Conservation (phyloP, 345 rosid species). For the Salix exigua region DNA sequence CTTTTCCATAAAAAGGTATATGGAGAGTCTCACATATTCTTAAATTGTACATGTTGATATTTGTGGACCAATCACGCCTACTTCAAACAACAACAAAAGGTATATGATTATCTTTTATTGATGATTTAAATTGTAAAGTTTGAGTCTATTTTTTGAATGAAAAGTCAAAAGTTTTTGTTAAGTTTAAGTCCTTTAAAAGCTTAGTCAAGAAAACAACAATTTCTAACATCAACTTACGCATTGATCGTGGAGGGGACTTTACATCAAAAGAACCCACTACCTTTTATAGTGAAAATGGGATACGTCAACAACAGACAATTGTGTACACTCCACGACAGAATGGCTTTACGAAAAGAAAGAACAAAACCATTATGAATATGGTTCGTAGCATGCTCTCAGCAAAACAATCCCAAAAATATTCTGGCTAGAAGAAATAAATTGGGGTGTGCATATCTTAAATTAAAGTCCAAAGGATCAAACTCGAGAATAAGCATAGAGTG, state of each 20-base stretch:
- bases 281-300: background rate
- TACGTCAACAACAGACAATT: background rate
- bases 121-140: background rate
- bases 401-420: background rate
- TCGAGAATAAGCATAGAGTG: background rate
- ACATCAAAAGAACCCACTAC: background rate
- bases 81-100: background rate
- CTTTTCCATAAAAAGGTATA: background rate
- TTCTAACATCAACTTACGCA: background rate
- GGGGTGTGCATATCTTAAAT: background rate
- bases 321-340: background rate
- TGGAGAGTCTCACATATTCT: background rate
- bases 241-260: background rate
- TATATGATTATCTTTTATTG: slow-evolving; percentile 3
- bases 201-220: background rate
- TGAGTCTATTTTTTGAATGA: no score
- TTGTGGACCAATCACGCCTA: background rate
- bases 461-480: background rate
- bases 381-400: background rate
- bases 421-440: background rate
- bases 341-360: background rate
- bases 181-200: background rate
- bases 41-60: slow-evolving; percentile 6
- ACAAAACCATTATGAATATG: background rate
- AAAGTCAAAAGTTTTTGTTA: background rate